Conservation (phyloP, 2,329 filamentous ascomycete genomes). For the Helotiales sp. region DNA sequence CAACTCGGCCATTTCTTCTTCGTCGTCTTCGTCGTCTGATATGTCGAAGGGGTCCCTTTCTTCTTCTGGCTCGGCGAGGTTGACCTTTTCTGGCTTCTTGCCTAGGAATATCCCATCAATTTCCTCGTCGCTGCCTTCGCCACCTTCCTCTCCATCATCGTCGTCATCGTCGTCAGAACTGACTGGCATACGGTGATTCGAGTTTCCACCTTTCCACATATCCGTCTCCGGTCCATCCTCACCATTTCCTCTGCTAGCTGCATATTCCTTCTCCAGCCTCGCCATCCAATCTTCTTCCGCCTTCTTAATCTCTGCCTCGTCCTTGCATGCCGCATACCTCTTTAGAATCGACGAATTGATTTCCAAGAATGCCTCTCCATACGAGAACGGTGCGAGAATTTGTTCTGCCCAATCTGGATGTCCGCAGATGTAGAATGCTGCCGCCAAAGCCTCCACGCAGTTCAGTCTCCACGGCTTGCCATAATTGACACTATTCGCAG, state of each 20-base stretch:
- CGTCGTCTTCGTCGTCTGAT: constrained; percentile 80
- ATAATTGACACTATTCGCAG: constrained; percentile 97
- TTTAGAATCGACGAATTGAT: constrained; percentile 86
- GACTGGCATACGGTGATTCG: constrained; percentile 66
- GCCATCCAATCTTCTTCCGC: constrained; percentile 87
- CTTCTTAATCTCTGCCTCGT: constrained; percentile 82
- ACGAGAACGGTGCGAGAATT: constrained; percentile 82
- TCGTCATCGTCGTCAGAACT: constrained; percentile 54
- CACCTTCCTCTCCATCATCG: constrained; percentile 52
- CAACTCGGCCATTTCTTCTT: constrained; percentile 88
- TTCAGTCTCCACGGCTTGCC: constrained; percentile 94
- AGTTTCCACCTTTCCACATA: constrained; percentile 90
- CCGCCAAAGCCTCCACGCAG: constrained; percentile 92
- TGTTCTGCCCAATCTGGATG: constrained; percentile 88
- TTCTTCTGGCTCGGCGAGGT: constrained; percentile 48
- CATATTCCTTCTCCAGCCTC: constrained; percentile 87
- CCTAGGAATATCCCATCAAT: constrained; percentile 66
- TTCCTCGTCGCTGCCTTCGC: constrained; percentile 52
- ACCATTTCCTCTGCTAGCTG: constrained; percentile 72
- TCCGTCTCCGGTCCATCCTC: constrained; percentile 68
- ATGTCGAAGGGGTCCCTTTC: constrained; percentile 73
- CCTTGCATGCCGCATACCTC: constrained; percentile 81
- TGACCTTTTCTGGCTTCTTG: constrained; percentile 51
- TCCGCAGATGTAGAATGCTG: constrained; percentile 91
- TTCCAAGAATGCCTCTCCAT: constrained; percentile 85